phyloP scores from a whole-genome alignment of 371 early-diverging fungal species.

The Umbelopsis sp. region DNA sequence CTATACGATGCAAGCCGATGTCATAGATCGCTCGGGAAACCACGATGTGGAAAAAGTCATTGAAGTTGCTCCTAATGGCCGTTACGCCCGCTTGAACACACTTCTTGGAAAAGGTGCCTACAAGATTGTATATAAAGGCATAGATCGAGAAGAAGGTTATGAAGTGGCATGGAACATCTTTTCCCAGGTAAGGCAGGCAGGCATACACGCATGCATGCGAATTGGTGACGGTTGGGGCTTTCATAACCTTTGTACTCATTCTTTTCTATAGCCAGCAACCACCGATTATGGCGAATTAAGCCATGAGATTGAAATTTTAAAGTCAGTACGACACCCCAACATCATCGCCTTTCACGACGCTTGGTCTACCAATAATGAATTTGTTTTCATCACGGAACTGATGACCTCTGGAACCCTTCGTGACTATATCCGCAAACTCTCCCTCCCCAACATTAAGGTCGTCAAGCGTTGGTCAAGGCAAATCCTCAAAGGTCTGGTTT shows the following conservation, averaged over 20 bases:
- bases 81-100: slow-evolving; percentile 59
- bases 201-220: not conserved
- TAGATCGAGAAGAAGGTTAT: slow-evolving; percentile 82
- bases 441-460: slow-evolving; percentile 71
- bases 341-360: slow-evolving; percentile 87
- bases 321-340: slow-evolving; percentile 82
- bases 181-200: not conserved
- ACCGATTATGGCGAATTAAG: slow-evolving; percentile 68
- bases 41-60: slow-evolving; percentile 59
- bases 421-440: slow-evolving; percentile 71
- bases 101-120: slow-evolving; percentile 68
- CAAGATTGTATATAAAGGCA: slow-evolving; percentile 84
- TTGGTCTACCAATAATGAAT: slow-evolving; percentile 76
- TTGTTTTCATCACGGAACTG: slow-evolving; percentile 91
- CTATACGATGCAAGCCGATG: slow-evolving; percentile 6
- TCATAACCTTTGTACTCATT: not conserved
- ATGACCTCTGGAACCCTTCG: slow-evolving; percentile 91
- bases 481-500: slow-evolving; percentile 82
- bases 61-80: slow-evolving; percentile 59
- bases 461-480: slow-evolving; percentile 84
- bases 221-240: not conserved
- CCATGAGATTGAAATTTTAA: slow-evolving; percentile 82
- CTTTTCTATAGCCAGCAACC: slow-evolving; percentile 6
- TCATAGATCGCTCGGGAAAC: slow-evolving; percentile 21
- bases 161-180: slow-evolving; percentile 85